These are phyloP conservation scores for Lippia alba DNA, from an alignment of 305 asterid genomes.

Conservation along the genomic window DNA sequence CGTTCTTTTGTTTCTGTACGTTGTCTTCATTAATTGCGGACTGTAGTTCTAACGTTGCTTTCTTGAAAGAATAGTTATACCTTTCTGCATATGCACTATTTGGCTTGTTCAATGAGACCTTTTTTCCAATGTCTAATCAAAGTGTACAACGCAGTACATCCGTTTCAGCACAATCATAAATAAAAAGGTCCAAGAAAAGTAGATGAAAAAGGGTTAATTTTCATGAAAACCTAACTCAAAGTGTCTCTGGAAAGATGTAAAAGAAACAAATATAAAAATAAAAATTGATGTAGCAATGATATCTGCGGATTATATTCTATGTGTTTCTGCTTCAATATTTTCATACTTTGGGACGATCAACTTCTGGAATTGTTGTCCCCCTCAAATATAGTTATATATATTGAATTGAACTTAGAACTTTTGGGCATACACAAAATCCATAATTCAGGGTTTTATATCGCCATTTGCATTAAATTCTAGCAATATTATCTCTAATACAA, in stretches of 20 bases:
- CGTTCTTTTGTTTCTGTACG: background rate
- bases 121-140: conserved; percentile 1
- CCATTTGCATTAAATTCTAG: conserved; percentile 8
- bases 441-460: background rate
- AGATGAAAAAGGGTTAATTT: background rate
- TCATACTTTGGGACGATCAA: background rate
- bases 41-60: conserved; percentile 26
- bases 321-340: background rate
- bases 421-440: background rate
- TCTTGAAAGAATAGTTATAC: conserved; percentile 23
- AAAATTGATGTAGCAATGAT: background rate
- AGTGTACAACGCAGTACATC: conserved; percentile 5
- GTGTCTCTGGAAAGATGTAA: background rate
- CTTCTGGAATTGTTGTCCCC: too few species aligned
- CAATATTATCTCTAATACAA: background rate
- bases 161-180: conserved; percentile 4
- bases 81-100: conserved; percentile 23
- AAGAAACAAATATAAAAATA: too few species aligned
- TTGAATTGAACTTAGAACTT: background rate
- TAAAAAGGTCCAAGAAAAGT: background rate
- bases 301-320: background rate
- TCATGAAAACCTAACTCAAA: background rate
- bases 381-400: too few species aligned
- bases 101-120: conserved; percentile 7
- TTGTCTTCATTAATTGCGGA: conserved; percentile 19